Evolutionary conservation across 1,284 basidiomycete species (phyloP).

Genomic region (Leccinum subfulvum): DNA sequence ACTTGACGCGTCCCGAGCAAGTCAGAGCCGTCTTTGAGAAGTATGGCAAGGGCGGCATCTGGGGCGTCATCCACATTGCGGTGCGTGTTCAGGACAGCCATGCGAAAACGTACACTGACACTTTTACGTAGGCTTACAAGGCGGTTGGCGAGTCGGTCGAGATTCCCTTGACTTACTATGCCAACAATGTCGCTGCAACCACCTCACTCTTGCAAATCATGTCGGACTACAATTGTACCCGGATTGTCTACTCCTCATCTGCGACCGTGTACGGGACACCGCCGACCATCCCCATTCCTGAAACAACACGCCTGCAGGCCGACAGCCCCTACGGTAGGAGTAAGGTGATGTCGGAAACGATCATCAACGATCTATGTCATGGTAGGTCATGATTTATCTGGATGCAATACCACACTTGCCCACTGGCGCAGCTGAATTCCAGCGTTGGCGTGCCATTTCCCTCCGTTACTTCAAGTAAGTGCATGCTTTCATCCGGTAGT

Average conservation of each 20-base stretch:
- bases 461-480: constrained; percentile 96
- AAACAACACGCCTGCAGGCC: constrained; percentile 84
- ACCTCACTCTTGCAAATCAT: constrained; percentile 82
- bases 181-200: constrained; percentile 88
- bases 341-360: constrained; percentile 91
- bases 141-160: constrained; percentile 98
- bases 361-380: constrained; percentile 88
- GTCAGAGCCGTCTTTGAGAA: constrained; percentile 78
- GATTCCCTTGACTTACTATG: constrained; percentile 90
- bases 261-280: constrained; percentile 99
- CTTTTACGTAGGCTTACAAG: constrained; percentile 77
- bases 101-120: not conserved
- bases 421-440: constrained; percentile 55
- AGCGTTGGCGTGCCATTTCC: constrained; percentile 77
- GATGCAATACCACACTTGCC: constrained; percentile 11
- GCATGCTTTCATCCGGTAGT: constrained; percentile 1
- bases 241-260: constrained; percentile 95
- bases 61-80: constrained; percentile 96
- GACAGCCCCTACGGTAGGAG: constrained; percentile 95
- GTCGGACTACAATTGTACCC: constrained; percentile 79
- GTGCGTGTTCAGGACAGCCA: constrained; percentile 44
- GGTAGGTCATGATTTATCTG: constrained; percentile 43
- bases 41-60: constrained; percentile 91
- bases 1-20: constrained; percentile 72
- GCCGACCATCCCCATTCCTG: constrained; percentile 90